Percentiles rank a stretch among this genome's conserved stretches.
phyloP scores from a whole-genome alignment of 1,139 yeast genomes.

The Yamadazyma siamensis region DNA sequence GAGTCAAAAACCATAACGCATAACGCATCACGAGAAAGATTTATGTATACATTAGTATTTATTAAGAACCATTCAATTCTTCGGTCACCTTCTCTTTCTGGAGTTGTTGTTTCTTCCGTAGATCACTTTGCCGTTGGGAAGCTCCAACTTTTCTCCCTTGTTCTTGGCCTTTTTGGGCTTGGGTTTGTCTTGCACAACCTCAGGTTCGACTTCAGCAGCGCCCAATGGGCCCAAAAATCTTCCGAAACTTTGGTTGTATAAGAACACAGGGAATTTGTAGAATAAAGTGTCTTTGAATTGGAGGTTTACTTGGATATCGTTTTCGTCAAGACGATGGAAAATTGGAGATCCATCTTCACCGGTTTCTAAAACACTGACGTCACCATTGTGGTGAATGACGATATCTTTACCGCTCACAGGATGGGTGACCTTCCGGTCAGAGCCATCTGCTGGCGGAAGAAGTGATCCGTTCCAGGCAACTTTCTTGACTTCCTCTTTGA shows the following conservation, averaged over 20 bases:
- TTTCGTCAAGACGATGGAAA: slow-evolving; percentile 31
- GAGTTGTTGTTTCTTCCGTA: slow-evolving; percentile 33
- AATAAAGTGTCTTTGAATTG: slow-evolving; percentile 56
- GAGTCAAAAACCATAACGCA: slow-evolving; percentile 40
- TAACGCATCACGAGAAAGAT: too few species aligned
- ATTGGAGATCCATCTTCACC: slow-evolving; percentile 37
- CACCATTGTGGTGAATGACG: slow-evolving; percentile 65
- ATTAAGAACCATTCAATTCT: slow-evolving; percentile 1
- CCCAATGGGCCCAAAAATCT: slow-evolving; percentile 25
- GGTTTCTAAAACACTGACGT: slow-evolving; percentile 59
- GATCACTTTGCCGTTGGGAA: slow-evolving; percentile 61
- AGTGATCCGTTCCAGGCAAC: slow-evolving; percentile 63
- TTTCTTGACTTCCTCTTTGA: slow-evolving; percentile 49
- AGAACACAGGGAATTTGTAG: slow-evolving; percentile 39
- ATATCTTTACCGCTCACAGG: slow-evolving; percentile 53
- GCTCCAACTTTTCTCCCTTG: slow-evolving; percentile 44
- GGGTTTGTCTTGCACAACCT: slow-evolving; percentile 24
- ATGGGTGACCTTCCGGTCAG: slow-evolving; percentile 36
- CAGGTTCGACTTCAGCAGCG: slow-evolving; percentile 13
- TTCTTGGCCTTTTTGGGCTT: slow-evolving; percentile 25
- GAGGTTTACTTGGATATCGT: slow-evolving; percentile 35
- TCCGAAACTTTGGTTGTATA: slow-evolving; percentile 50
- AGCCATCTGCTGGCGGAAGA: slow-evolving; percentile 45
- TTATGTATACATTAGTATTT: slow-evolving; percentile 2
- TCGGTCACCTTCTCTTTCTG: slow-evolving; percentile 14